Evolutionary conservation across 2,329 filamentous ascomycete species (phyloP).

Genomic region (Ophiocordyceps camponoti-saundersi): DNA sequence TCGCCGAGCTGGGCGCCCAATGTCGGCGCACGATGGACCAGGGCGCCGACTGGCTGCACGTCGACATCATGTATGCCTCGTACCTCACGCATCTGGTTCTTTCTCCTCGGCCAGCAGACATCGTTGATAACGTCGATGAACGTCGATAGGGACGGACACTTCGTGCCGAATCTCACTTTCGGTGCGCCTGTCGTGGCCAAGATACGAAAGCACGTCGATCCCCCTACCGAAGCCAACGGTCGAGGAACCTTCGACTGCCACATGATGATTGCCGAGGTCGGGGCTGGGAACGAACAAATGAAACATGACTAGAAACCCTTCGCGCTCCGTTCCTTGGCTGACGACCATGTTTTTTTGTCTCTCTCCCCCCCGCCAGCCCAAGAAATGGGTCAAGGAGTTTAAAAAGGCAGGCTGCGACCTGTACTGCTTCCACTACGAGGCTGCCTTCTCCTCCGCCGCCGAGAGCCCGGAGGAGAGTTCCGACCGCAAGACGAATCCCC

Average conservation of each 20-base stretch:
- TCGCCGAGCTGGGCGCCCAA: conserved; percentile 71
- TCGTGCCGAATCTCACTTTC: conserved; percentile 97
- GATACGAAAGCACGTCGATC: conserved; percentile 72
- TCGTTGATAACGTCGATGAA: neutral
- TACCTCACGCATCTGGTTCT: no score
- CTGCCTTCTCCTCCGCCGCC: conserved; percentile 74
- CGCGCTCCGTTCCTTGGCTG: neutral
- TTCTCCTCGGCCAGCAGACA: neutral
- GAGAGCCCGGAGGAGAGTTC: conserved; percentile 56
- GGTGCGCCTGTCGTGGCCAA: conserved; percentile 89
- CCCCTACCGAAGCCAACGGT: conserved; percentile 50
- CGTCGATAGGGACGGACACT: conserved; percentile 76
- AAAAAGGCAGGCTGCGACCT: conserved; percentile 86
- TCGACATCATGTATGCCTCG: conserved; percentile 75
- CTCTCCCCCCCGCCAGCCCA: conserved; percentile 52
- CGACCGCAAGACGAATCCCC: conserved; percentile 61
- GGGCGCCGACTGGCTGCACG: conserved; percentile 84
- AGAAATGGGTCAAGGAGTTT: conserved; percentile 96
- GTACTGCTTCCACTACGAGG: conserved; percentile 99
- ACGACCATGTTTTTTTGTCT: no score
- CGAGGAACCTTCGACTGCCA: conserved; percentile 97
- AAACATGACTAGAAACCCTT: no score
- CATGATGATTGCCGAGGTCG: conserved; percentile 97
- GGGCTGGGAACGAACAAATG: neutral
- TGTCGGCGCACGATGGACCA: conserved; percentile 74